These are phyloP conservation scores for Ogataea parapolymorpha DNA, from an alignment of 805 yeast species.

Conservation along the genomic window DNA sequence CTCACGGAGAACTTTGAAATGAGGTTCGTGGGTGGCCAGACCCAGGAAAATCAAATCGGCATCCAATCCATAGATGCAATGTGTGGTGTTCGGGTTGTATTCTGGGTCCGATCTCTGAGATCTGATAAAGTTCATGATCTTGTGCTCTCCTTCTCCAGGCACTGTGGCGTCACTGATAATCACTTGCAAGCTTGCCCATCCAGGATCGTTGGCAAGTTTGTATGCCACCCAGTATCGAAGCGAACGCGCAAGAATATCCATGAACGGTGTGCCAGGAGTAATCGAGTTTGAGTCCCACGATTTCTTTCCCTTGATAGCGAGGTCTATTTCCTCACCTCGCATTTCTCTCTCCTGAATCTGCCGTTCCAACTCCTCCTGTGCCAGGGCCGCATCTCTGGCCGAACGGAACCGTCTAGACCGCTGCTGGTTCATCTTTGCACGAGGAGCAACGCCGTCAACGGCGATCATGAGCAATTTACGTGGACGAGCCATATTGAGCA, in stretches of 20 bases:
- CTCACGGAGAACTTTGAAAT: slow-evolving; percentile 88
- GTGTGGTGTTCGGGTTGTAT: slow-evolving; percentile 91
- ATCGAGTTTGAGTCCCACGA: slow-evolving; percentile 96
- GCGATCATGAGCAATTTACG: slow-evolving; percentile 91
- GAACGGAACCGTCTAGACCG: slow-evolving; percentile 90
- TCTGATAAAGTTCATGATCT: slow-evolving; percentile 93
- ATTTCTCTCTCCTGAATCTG: slow-evolving; percentile 55
- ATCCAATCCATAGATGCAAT: slow-evolving; percentile 94
- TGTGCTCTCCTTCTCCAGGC: slow-evolving; percentile 99
- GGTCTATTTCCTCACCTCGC: slow-evolving; percentile 74
- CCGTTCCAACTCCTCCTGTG: slow-evolving; percentile 64
- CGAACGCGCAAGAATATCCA: slow-evolving; percentile 83
- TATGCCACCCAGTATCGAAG: slow-evolving; percentile 90
- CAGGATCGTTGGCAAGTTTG: slow-evolving; percentile 84
- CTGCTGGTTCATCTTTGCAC: slow-evolving; percentile 98
- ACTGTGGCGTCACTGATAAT: slow-evolving; percentile 94
- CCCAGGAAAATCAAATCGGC: slow-evolving; percentile 97
- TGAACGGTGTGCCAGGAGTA: slow-evolving; percentile 98
- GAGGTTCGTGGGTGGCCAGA: slow-evolving; percentile 97
- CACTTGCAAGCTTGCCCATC: slow-evolving; percentile 87
- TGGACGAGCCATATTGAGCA: slow-evolving; percentile 91
- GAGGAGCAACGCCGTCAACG: slow-evolving; percentile 98
- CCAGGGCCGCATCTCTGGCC: slow-evolving; percentile 84
- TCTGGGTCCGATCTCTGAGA: slow-evolving; percentile 83
- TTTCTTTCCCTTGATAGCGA: slow-evolving; percentile 65